Conservation (phyloP, 106 monocot species). For the Allium sativum region DNA sequence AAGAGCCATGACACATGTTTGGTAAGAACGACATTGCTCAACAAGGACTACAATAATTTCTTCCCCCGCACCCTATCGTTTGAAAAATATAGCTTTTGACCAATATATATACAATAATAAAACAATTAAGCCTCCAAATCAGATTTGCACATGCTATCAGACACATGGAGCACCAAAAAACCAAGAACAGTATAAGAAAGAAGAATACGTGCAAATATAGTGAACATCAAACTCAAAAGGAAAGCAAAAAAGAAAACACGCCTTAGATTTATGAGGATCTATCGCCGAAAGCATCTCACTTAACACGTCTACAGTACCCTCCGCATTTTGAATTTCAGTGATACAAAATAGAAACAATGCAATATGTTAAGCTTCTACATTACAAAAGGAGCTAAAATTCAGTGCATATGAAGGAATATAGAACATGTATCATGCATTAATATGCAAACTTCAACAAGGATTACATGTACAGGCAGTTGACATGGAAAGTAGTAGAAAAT, state of each 20-base stretch:
- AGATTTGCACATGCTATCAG: no score
- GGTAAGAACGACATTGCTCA: constrained; percentile 70
- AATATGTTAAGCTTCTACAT: constrained; percentile 1
- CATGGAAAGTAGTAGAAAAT: no score
- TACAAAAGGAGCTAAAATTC: not conserved
- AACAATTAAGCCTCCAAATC: not conserved
- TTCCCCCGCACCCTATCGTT: constrained; percentile 58
- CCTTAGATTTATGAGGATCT: constrained; percentile 17
- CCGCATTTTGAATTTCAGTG: constrained; percentile 24
- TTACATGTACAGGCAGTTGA: no score
- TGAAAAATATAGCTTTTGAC: not conserved
- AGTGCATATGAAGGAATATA: no score
- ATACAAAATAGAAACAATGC: constrained; percentile 1
- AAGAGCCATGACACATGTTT: constrained; percentile 59
- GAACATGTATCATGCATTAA: no score
- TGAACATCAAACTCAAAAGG: no score
- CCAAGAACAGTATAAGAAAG: not conserved
- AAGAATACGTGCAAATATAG: not conserved
- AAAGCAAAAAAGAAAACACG: constrained; percentile 4
- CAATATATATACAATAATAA: not conserved
- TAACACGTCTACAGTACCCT: constrained; percentile 18
- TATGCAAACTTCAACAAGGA: no score
- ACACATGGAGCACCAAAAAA: not conserved
- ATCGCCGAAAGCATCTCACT: constrained; percentile 22
- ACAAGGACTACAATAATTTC: constrained; percentile 92